A percentile compares a stretch with the other conserved stretches of the same genome.
Evolutionary conservation across 768 basidiomycete species (phyloP).

Genomic region (Paxillus ammoniavirescens): DNA sequence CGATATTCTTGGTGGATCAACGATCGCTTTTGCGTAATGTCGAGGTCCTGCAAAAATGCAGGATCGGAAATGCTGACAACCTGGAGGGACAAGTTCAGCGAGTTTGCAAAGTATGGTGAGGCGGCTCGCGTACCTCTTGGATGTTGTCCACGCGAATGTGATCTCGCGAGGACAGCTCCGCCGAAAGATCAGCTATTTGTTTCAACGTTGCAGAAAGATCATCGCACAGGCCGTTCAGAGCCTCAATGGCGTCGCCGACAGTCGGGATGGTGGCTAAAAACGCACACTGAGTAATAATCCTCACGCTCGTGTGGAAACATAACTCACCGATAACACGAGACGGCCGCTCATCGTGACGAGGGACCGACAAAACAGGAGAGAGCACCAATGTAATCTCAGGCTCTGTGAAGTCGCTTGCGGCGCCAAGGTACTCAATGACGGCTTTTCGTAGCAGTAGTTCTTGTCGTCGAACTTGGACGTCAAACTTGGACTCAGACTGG

Average conservation of each 20-base stretch:
- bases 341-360: slow-evolving; percentile 56
- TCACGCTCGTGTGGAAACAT: background rate
- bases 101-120: background rate
- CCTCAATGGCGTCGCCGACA: slow-evolving; percentile 69
- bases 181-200: slow-evolving; percentile 64
- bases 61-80: slow-evolving; percentile 52
- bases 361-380: slow-evolving; percentile 60
- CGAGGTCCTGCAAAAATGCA: slow-evolving; percentile 61
- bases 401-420: slow-evolving; percentile 76
- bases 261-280: slow-evolving; percentile 69
- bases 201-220: slow-evolving; percentile 62
- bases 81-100: slow-evolving; percentile 25
- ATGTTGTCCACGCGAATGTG: slow-evolving; percentile 69
- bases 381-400: slow-evolving; percentile 71
- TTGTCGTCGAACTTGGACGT: slow-evolving; percentile 50
- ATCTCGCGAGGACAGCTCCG: slow-evolving; percentile 72
- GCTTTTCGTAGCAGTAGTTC: slow-evolving; percentile 60
- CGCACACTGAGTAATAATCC: background rate
- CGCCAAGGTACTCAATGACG: slow-evolving; percentile 65
- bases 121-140: slow-evolving; percentile 51
- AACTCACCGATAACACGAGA: slow-evolving; percentile 56
- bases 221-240: slow-evolving; percentile 57
- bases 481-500: slow-evolving; percentile 56
- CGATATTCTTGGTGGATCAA: slow-evolving; percentile 65
- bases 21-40: slow-evolving; percentile 65